Evolutionary conservation across 306 rosid species (phyloP).

Genomic region (Casuarina equisetifolia): DNA sequence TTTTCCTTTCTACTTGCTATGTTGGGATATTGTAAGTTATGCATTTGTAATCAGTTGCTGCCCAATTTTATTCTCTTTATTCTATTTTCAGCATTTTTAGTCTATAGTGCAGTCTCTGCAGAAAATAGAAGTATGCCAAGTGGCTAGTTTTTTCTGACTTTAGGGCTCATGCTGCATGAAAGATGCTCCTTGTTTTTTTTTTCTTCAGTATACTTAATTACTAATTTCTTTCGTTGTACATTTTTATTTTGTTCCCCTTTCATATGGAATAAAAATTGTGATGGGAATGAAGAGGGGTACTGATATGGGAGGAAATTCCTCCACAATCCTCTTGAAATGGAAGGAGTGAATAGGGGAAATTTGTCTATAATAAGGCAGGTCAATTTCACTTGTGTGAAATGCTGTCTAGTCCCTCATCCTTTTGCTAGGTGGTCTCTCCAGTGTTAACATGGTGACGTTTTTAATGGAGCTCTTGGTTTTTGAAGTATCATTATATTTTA

Average conservation of each 20-base stretch:
- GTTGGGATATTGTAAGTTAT: neutral
- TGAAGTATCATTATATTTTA: neutral
- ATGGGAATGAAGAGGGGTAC: neutral
- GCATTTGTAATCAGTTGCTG: neutral
- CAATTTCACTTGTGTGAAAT: neutral
- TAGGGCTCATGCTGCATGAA: neutral
- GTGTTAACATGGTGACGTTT: neutral
- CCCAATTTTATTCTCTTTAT: neutral
- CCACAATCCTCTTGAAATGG: neutral
- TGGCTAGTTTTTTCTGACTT: neutral
- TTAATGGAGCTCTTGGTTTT: neutral
- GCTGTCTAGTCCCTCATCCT: neutral
- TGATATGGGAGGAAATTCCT: neutral
- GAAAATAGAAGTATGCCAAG: neutral
- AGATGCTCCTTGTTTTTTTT: neutral
- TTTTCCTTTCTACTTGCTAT: conserved; percentile 23
- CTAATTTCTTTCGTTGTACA: neutral
- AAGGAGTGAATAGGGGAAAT: neutral
- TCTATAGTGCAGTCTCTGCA: neutral
- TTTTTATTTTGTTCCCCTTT: neutral
- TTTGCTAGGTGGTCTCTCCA: neutral
- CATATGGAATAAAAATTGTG: neutral
- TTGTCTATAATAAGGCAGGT: neutral
- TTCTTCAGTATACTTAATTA: neutral
- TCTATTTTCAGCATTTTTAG: neutral